Base-by-base conservation (phyloP, 768 basidiomycete species). In the Amanita exitialis region DNA sequence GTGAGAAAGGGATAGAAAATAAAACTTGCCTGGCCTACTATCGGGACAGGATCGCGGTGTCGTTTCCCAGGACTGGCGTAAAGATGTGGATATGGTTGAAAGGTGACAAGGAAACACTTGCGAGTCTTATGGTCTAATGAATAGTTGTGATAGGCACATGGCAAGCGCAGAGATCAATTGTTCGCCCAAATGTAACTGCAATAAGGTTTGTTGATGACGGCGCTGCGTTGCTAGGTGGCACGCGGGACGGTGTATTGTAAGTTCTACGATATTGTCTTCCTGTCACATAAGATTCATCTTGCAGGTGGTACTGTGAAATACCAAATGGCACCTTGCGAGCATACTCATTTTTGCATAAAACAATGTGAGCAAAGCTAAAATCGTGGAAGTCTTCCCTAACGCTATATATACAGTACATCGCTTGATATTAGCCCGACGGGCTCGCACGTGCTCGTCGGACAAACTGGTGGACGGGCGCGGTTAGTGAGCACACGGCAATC, bases 191-290 rank as follows among this genome's bases (percentile, higher is more conserved):
- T 49, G 80, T 85, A 43, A 81, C 80, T 6, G 72, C 76, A 3
- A 72, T 86, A 52, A 72, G 69, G 56, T 85, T 86, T 58, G 69
- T 83, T 7, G 75, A 80, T 20, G 78, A 78, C 28, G 85, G 84
- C 0, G 70, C 71, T 34, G 80, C 78, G 44, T 65, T 86, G 41
- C 65, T 86, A 20, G 83, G 85, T 0, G 85, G 83, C 1, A 85
- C 85, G 25, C 73, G 72, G 48, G 83, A 86, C 57, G 84, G 84
- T 9, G 78, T 80, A 16, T 57, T 86, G 83, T 85, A 62, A 51
- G 80, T 57, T 8, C 18, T 25, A 35, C 20, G 9, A 27, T 36
- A 7, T 39, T 41, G 39, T 21, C 49, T 25, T 42, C 37, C 34
- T 8, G 27, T 37, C 44, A 44, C 28, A 30, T 42, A 44, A 34